These are phyloP conservation scores for Trametes elegans DNA, from an alignment of 768 basidiomycete genomes.

Conservation along the genomic window DNA sequence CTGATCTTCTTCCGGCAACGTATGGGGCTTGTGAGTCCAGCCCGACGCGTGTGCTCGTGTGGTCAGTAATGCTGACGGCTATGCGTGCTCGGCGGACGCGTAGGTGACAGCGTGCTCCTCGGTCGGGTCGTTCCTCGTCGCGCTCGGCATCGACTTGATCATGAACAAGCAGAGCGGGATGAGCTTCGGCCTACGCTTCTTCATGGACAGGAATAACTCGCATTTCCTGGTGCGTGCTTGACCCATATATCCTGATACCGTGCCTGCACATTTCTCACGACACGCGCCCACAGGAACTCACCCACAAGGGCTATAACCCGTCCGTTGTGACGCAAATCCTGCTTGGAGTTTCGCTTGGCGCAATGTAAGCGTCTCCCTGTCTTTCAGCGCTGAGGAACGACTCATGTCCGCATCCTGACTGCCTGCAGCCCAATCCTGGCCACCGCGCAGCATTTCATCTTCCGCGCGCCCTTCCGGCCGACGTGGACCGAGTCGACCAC, in stretches of 20 bases:
- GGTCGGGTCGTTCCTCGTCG: slow-evolving; percentile 57
- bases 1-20: slow-evolving; percentile 45
- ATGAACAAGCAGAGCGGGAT: slow-evolving; percentile 59
- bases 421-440: slow-evolving; percentile 49
- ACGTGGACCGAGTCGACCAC: not conserved
- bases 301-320: slow-evolving; percentile 49
- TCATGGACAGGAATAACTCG: slow-evolving; percentile 60
- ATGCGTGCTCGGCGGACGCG: slow-evolving; percentile 35
- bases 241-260: no score
- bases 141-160: slow-evolving; percentile 54
- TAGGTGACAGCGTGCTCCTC: slow-evolving; percentile 46
- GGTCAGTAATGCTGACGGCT: not conserved
- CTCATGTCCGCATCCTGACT: no score
- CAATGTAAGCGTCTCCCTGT: slow-evolving; percentile 45
- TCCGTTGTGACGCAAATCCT: slow-evolving; percentile 48
- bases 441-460: slow-evolving; percentile 50
- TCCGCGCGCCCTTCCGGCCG: slow-evolving; percentile 47
- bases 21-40: slow-evolving; percentile 48
- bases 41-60: not conserved
- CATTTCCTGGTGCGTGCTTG: slow-evolving; percentile 47
- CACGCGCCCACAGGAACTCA: slow-evolving; percentile 41
- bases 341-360: slow-evolving; percentile 49
- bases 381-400: not conserved
- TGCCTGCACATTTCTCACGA: not conserved
- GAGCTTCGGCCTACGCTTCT: slow-evolving; percentile 59